Base-by-base conservation (phyloP, 129 eudicot genomes). In the Lactuca saligna region DNA sequence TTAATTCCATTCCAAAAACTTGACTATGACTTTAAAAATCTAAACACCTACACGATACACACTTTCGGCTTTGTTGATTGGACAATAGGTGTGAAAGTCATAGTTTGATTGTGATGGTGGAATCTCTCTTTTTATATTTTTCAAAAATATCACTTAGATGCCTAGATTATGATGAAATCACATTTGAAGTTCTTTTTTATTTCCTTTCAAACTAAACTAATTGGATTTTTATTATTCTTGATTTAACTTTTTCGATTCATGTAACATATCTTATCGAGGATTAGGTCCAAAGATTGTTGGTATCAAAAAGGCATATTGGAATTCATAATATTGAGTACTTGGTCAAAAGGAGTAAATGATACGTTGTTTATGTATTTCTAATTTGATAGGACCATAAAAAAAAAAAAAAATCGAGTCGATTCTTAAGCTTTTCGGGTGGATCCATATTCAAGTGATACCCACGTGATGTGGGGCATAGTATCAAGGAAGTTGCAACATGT, bases 81-180 rank as follows among this genome's bases (percentile, higher is more conserved):
- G 53, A 66, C 57, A 57, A 57, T 12, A 37, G 7, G 66, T 32
- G 42, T 33, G 48, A 7, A 73, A 65, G 32, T 57, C 33, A 11
- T 57, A 37, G 20, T 9, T 66, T 66, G 79, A 75, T 37, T 7
- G 41, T 34, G 66, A 75, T 29, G 42, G 7, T 55, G 53, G 63
- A 66, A 66, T 66, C 34, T 57, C 2, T 42, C 20, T 57, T 56
- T 2, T 54, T n/a, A n/a, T n/a, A n/a, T 11, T 32, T 74, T 32
- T n/a, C 35, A 13, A 15, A 33, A 57, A 33, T 66, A 49, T 66
- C 8, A 15, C 6, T 14, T 57, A 9, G 42, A 46, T 67, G 39
- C 54, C 34, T 57, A 48, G 41, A 13, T 32, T 64, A 31, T 42
- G 54, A 34, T 41, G 4, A 61, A 37, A 62, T 48, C 37, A 9